These are phyloP conservation scores for Cairneyella variabilis DNA, from an alignment of 495 filamentous ascomycete species.

Conservation along the genomic window DNA sequence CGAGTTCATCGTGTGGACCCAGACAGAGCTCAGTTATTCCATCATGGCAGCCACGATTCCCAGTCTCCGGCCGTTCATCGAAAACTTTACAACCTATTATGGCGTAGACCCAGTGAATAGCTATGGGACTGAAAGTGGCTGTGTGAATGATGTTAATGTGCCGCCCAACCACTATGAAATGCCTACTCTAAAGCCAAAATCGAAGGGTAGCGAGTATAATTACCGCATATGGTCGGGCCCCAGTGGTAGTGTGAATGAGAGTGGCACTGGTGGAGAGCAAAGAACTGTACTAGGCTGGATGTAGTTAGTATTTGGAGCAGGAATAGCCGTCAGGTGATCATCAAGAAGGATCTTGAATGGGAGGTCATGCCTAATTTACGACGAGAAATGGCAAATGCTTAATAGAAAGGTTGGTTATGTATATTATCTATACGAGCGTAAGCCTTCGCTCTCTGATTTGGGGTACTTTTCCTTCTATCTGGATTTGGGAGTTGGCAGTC, in stretches of 20 bases:
- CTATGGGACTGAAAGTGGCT: neutral
- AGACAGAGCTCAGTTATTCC: neutral
- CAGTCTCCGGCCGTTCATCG: neutral
- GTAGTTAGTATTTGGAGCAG: neutral
- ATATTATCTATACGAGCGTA: no score
- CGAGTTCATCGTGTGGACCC: neutral
- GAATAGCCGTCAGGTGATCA: neutral
- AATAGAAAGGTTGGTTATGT: no score
- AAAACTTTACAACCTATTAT: neutral
- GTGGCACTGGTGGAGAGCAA: no score
- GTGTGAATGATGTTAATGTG: neutral
- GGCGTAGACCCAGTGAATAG: neutral
- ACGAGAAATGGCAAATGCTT: no score
- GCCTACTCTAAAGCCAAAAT: neutral
- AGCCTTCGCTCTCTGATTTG: no score
- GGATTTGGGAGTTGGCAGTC: no score
- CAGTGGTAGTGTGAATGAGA: no score
- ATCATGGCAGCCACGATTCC: neutral
- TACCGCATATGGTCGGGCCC: neutral
- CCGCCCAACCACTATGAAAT: neutral
- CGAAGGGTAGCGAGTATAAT: neutral
- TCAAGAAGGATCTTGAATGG: neutral
- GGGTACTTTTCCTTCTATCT: no score
- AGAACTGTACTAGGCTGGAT: neutral
- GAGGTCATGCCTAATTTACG: no score